phyloP scores from a whole-genome alignment of 306 rosid genomes.

The Castanopsis chinensis region DNA sequence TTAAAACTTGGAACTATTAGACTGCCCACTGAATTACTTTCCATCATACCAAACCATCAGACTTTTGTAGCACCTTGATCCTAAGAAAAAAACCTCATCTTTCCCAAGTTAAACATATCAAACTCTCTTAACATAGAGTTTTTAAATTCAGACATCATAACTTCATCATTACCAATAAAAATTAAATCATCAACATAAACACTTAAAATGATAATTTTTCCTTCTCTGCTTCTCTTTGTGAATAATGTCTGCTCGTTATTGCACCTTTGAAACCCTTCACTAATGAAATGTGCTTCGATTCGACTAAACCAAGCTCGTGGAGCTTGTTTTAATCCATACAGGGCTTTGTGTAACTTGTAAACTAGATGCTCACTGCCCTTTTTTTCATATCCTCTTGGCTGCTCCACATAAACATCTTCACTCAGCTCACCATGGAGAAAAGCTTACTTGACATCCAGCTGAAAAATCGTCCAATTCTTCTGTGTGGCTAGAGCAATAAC shows the following conservation, averaged over 20 bases:
- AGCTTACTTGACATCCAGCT: slow-evolving; percentile 4
- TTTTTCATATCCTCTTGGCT: slow-evolving; percentile 16
- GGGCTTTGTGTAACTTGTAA: slow-evolving; percentile 10
- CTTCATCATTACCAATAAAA: slow-evolving; percentile 14
- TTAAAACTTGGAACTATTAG: no score
- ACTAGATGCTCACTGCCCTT: not conserved
- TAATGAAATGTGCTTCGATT: slow-evolving; percentile 1
- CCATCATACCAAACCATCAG: not conserved
- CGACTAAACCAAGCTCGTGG: slow-evolving; percentile 12
- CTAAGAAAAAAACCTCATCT: slow-evolving; percentile 3
- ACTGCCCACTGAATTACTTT: no score
- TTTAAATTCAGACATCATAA: slow-evolving; percentile 9
- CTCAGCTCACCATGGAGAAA: slow-evolving; percentile 7
- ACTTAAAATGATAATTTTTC: slow-evolving; percentile 6
- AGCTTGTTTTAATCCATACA: not conserved
- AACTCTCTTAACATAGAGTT: slow-evolving; percentile 5
- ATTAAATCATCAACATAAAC: slow-evolving; percentile 19
- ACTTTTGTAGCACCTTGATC: slow-evolving; percentile 1
- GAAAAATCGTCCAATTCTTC: not conserved
- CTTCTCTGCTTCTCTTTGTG: slow-evolving; percentile 1
- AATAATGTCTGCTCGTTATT: not conserved
- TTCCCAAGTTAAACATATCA: slow-evolving; percentile 7
- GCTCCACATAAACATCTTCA: slow-evolving; percentile 14
- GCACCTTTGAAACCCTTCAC: not conserved
- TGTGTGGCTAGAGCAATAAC: not conserved